Conservation (phyloP, 139 green algal species). For the Auxenochlorella pyrenoidosa region DNA sequence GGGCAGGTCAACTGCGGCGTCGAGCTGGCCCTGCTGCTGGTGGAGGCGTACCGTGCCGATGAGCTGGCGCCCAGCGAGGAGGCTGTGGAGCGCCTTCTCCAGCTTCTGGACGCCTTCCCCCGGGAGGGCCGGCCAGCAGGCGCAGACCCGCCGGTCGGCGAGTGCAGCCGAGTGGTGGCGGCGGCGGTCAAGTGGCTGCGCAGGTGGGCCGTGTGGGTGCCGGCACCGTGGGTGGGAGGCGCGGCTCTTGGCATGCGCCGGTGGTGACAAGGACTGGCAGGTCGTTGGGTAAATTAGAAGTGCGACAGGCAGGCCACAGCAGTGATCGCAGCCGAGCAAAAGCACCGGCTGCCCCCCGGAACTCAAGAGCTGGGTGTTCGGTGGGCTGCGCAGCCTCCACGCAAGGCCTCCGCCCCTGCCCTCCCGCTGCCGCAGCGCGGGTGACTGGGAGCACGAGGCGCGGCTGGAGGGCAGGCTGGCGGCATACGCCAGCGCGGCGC, state of each 20-base stretch:
- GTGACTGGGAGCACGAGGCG: slow-evolving; percentile 14
- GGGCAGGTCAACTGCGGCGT: slow-evolving; percentile 47
- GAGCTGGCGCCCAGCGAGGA: neutral
- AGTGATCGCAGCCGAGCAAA: too few relatives aligned
- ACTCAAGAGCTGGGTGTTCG: too few relatives aligned
- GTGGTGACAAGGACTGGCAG: too few relatives aligned
- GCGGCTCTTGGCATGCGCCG: too few relatives aligned
- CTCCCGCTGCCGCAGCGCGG: neutral
- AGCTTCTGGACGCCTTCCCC: slow-evolving; percentile 35
- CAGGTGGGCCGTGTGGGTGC: slow-evolving; percentile 4
- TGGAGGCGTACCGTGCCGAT: slow-evolving; percentile 44
- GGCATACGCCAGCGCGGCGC: neutral
- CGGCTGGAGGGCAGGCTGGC: slow-evolving; percentile 27
- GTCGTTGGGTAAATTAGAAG: too few relatives aligned
- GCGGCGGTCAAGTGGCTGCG: slow-evolving; percentile 31
- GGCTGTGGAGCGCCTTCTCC: slow-evolving; percentile 2
- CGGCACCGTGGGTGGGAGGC: too few relatives aligned
- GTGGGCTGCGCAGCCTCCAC: too few relatives aligned
- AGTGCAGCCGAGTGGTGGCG: slow-evolving; percentile 7
- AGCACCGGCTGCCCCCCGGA: too few relatives aligned
- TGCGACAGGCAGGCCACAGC: too few relatives aligned
- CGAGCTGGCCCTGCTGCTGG: slow-evolving; percentile 43
- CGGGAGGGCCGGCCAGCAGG: neutral
- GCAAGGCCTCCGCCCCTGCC: neutral
- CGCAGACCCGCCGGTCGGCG: slow-evolving; percentile 28